Percentiles rank a stretch among this genome's conserved stretches.
Evolutionary conservation across 2,329 filamentous ascomycete genomes (phyloP).

Genomic region (Furcasterigmium furcatum): DNA sequence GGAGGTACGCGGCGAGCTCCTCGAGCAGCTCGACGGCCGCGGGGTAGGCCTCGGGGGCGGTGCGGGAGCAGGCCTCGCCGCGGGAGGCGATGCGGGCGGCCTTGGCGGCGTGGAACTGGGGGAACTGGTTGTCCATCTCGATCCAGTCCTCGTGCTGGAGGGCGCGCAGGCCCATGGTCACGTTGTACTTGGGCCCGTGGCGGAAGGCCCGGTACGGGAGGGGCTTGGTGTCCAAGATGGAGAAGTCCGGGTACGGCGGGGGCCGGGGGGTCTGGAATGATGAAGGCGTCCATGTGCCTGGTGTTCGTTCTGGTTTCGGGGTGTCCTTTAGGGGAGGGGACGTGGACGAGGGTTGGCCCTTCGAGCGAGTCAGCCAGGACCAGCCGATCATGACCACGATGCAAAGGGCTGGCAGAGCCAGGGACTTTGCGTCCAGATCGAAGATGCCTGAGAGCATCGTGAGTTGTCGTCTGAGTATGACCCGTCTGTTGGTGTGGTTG

Average conservation of each 20-base stretch:
- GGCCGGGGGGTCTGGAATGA: conserved; percentile 58
- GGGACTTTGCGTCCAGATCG: no score
- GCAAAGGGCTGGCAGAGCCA: no score
- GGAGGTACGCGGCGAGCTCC: conserved; percentile 68
- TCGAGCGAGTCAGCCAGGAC: no score
- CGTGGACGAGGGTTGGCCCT: no score
- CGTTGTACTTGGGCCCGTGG: conserved; percentile 71
- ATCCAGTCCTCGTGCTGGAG: conserved; percentile 75
- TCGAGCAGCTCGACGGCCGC: conserved; percentile 74
- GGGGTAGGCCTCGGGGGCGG: conserved; percentile 65
- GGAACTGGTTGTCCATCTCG: conserved; percentile 77
- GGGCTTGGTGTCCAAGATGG: conserved; percentile 63
- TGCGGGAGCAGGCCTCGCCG: conserved; percentile 63
- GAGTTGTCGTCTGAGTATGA: no score
- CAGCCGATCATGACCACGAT: no score
- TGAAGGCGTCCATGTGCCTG: conserved; percentile 46
- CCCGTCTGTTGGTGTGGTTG: no score
- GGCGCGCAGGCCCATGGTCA: conserved; percentile 73
- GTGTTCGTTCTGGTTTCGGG: not conserved
- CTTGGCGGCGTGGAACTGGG: conserved; percentile 70
- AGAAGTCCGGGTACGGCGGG: conserved; percentile 64
- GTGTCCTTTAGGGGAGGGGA: no score
- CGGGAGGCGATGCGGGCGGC: conserved; percentile 63
- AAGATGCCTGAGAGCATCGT: no score
- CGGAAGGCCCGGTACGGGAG: conserved; percentile 76